Percentiles rank a stretch among this genome's conserved stretches.
phyloP scores from a whole-genome alignment of 2,329 filamentous ascomycete genomes.

The Pseudocercospora eumusae region DNA sequence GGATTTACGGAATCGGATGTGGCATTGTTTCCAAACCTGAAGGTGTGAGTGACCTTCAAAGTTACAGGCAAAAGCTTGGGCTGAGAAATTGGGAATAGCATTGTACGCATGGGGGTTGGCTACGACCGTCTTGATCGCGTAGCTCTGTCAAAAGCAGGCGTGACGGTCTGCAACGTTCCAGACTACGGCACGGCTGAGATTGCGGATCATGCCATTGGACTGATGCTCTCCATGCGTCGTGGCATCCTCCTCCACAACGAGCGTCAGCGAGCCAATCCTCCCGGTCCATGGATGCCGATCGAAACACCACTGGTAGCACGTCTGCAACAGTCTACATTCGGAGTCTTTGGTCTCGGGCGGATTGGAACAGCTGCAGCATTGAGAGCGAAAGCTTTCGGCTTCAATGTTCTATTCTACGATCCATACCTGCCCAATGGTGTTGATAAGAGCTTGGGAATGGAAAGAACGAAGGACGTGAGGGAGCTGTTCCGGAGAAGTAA shows the following conservation, averaged over 20 bases:
- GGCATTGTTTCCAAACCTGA: slow-evolving; percentile 36
- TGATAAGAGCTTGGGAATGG: slow-evolving; percentile 37
- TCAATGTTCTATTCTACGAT: slow-evolving; percentile 39
- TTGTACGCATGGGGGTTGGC: slow-evolving; percentile 40
- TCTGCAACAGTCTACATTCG: slow-evolving; percentile 33
- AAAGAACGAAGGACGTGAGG: slow-evolving; percentile 36
- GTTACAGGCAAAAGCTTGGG: background rate
- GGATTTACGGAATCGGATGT: slow-evolving; percentile 33
- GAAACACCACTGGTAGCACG: slow-evolving; percentile 35
- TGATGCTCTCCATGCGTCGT: slow-evolving; percentile 35
- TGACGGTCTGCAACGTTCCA: slow-evolving; percentile 38
- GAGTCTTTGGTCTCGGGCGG: slow-evolving; percentile 36
- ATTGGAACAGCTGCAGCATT: slow-evolving; percentile 38
- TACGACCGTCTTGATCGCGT: slow-evolving; percentile 38
- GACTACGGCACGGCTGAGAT: slow-evolving; percentile 40
- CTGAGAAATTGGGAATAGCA: slow-evolving; percentile 21
- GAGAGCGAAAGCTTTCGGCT: slow-evolving; percentile 38
- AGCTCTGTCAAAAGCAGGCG: slow-evolving; percentile 30
- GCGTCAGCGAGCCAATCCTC: slow-evolving; percentile 34
- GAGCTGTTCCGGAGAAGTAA: slow-evolving; percentile 48
- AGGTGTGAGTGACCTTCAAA: slow-evolving; percentile 32
- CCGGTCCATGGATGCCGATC: slow-evolving; percentile 37
- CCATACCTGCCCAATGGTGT: slow-evolving; percentile 39
- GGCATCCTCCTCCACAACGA: slow-evolving; percentile 39
- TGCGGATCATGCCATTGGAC: slow-evolving; percentile 37